Evolutionary conservation across 805 yeast genomes (phyloP).

Genomic region (Candida morakotiae): DNA sequence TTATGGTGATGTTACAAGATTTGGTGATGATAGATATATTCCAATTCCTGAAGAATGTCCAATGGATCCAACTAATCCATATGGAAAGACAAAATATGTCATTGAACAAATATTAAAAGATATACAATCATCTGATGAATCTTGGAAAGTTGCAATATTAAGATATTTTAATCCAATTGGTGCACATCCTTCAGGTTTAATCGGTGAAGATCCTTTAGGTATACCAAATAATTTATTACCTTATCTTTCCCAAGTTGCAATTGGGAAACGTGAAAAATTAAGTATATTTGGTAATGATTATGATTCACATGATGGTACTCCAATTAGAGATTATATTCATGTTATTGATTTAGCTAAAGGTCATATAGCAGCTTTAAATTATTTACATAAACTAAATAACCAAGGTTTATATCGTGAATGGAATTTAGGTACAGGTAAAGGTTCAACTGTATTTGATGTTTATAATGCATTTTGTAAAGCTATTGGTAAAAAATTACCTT

Average conservation of each 20-base stretch:
- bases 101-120: constrained; percentile 63
- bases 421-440: constrained; percentile 81
- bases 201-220: constrained; percentile 81
- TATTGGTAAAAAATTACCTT: constrained; percentile 61
- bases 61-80: constrained; percentile 70
- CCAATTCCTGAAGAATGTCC: constrained; percentile 81
- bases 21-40: constrained; percentile 52
- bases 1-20: constrained; percentile 76
- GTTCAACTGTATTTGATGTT: constrained; percentile 75
- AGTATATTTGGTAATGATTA: constrained; percentile 72
- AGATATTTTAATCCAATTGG: constrained; percentile 85
- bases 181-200: constrained; percentile 75
- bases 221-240: constrained; percentile 76
- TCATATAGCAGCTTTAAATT: constrained; percentile 66
- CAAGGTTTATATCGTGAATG: constrained; percentile 65
- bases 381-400: constrained; percentile 35
- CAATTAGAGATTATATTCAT: constrained; percentile 78
- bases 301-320: constrained; percentile 71
- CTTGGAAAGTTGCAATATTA: constrained; percentile 56
- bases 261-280: constrained; percentile 62
- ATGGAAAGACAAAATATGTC: constrained; percentile 66
- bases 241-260: constrained; percentile 72
- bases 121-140: constrained; percentile 40
- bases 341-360: constrained; percentile 78
- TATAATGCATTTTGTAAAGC: constrained; percentile 61